A percentile compares a stretch with the other conserved stretches of the same genome.
Evolutionary conservation across 2,329 filamentous ascomycete genomes (phyloP).

Genomic region (Claviceps monticola): DNA sequence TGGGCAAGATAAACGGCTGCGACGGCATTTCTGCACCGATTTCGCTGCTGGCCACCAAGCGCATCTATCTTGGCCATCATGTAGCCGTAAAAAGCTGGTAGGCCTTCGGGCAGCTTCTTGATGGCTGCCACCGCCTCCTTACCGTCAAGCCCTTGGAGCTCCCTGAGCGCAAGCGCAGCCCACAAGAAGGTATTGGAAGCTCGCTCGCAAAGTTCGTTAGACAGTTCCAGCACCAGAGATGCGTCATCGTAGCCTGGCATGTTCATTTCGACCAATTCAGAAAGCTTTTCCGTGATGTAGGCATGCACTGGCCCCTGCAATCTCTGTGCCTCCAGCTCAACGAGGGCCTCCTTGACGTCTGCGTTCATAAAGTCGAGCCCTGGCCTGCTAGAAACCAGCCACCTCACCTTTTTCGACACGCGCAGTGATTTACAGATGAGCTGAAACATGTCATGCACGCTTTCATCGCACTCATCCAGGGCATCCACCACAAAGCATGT

Average conservation of each 20-base stretch:
- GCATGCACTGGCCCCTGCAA: conserved; percentile 21
- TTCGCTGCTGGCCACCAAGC: background rate
- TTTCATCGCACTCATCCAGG: conserved; percentile 30
- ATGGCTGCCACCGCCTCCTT: conserved; percentile 4
- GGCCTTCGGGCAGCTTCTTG: conserved; percentile 4
- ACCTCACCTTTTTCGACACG: conserved; percentile 19
- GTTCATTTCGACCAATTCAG: background rate
- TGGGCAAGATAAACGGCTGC: conserved; percentile 14
- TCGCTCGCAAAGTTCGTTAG: conserved; percentile 5
- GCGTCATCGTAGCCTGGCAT: conserved; percentile 2
- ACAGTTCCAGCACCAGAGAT: conserved; percentile 2
- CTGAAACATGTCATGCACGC: conserved; percentile 19
- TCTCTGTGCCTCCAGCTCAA: conserved; percentile 24
- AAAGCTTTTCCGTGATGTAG: conserved; percentile 24
- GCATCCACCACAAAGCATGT: conserved; percentile 31
- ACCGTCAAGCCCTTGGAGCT: conserved; percentile 5
- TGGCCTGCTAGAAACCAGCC: conserved; percentile 27
- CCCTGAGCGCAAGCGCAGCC: conserved; percentile 7
- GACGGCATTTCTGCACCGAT: conserved; percentile 4
- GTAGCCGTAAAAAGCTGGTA: conserved; percentile 3
- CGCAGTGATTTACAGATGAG: conserved; percentile 19
- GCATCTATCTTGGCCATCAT: conserved; percentile 4
- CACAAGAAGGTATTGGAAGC: conserved; percentile 11
- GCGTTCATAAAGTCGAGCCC: conserved; percentile 13
- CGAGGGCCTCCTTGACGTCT: conserved; percentile 18